Evolutionary conservation across 805 yeast genomes (phyloP).

Genomic region (Debaryomyces hansenii): DNA sequence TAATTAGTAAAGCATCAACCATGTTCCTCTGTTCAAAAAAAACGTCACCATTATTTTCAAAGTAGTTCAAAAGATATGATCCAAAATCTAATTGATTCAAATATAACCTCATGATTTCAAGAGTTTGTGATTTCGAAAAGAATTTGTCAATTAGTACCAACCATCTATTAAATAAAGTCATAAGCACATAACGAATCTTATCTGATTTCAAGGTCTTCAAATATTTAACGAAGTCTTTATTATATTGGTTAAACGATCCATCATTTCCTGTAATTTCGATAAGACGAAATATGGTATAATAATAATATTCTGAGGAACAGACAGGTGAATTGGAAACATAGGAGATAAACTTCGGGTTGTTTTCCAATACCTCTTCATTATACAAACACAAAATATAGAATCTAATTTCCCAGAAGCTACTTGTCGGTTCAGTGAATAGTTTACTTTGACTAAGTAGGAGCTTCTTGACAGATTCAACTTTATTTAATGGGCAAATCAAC

Average conservation of each 20-base stretch:
- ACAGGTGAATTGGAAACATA: neutral
- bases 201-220: neutral
- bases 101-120: slow-evolving; percentile 25
- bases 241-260: slow-evolving; percentile 2
- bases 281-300: slow-evolving; percentile 47
- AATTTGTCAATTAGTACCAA: slow-evolving; percentile 42
- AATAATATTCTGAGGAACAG: slow-evolving; percentile 18
- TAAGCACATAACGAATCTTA: slow-evolving; percentile 9
- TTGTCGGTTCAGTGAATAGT: slow-evolving; percentile 14
- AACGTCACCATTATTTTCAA: slow-evolving; percentile 28
- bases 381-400: slow-evolving; percentile 50
- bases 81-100: slow-evolving; percentile 12
- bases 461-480: slow-evolving; percentile 13
- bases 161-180: slow-evolving; percentile 51
- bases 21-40: slow-evolving; percentile 51
- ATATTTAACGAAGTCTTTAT: slow-evolving; percentile 12
- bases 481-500: slow-evolving; percentile 23
- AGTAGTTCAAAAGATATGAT: slow-evolving; percentile 7
- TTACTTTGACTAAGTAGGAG: slow-evolving; percentile 7
- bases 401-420: slow-evolving; percentile 45
- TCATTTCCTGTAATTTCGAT: slow-evolving; percentile 41
- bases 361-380: slow-evolving; percentile 21
- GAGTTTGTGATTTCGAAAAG: slow-evolving; percentile 29
- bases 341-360: neutral
- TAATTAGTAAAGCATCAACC: slow-evolving; percentile 24